Base-by-base conservation (phyloP, 2,329 filamentous ascomycete genomes). In the Sclerotinia spermophila region DNA sequence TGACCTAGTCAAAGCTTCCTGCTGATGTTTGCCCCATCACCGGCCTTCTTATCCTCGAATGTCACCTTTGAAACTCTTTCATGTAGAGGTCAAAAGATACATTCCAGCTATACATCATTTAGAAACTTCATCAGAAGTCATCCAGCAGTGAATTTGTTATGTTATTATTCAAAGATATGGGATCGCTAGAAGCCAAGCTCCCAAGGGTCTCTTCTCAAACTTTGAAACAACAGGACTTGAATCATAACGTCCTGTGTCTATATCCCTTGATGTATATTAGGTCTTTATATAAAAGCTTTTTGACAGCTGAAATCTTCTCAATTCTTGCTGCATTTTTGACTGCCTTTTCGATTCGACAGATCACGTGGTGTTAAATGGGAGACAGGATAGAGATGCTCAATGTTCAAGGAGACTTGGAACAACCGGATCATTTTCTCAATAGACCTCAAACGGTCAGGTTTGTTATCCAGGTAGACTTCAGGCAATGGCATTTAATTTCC, bases 401-500 rank as follows among this genome's bases (percentile, higher is more conserved):
- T 38, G 30, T n/a, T 30, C 1, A 58, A 58, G 33, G 21, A 58
- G 33, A 38, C 21, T 24, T 15, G 13, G 15, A 1, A 7, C 21
- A 17, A 8, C n/a, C 2, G 11, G 5, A 5, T 58, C 11, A 38
- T 35, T 21, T 21, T 51, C 48, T 4, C n/a, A n/a, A 10, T 13
- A 15, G 5, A 27, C 24, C n/a, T 51, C 48, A 51, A 15, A 51
- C 2, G 15, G 15, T 42, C 15, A 15, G 11, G 15, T 13, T 27
- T 10, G 10, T 38, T n/a, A 0, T 8, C 2, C 13, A 24, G 38
- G 55, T n/a, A 1, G 6, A 17, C 3, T 6, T n/a, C 33, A 38
- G 15, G 11, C 4, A 38, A 58, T 15, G 3, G 2, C 5, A 1
- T 2, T 24, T 38, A 11, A 58, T 17, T 27, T 27, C 27, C 17